Percentiles rank a stretch among this genome's conserved stretches.
Evolutionary conservation across 192 early-diverging fungal genomes (phyloP).

Genomic region (Linnemannia zychae): DNA sequence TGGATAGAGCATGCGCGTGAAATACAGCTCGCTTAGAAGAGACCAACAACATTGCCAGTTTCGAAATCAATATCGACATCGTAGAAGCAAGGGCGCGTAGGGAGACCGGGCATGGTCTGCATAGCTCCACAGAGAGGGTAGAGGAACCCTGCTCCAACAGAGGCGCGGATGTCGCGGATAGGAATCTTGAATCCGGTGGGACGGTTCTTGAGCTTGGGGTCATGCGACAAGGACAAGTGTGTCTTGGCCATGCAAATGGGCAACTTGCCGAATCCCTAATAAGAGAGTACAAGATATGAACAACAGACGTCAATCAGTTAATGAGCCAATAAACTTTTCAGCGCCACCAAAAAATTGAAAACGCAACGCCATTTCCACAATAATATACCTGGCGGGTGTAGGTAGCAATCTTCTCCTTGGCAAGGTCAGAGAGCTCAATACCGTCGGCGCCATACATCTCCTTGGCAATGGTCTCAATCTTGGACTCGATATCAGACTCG

Average conservation of each 20-base stretch:
- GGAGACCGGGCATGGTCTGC: slow-evolving; percentile 98
- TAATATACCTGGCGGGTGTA: slow-evolving; percentile 80
- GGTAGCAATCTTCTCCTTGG: slow-evolving; percentile 87
- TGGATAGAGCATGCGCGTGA: no score
- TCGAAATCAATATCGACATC: slow-evolving; percentile 95
- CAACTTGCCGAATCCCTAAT: slow-evolving; percentile 86
- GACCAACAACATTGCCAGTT: slow-evolving; percentile 85
- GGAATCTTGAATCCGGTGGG: slow-evolving; percentile 94
- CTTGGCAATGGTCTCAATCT: slow-evolving; percentile 94
- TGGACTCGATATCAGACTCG: slow-evolving; percentile 81
- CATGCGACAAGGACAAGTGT: slow-evolving; percentile 93
- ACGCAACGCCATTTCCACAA: background rate
- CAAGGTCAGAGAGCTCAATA: slow-evolving; percentile 85
- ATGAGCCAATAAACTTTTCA: background rate
- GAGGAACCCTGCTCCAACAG: slow-evolving; percentile 97
- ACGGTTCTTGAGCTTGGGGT: slow-evolving; percentile 92
- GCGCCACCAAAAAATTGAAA: background rate
- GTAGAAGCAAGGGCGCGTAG: slow-evolving; percentile 96
- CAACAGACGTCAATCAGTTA: background rate
- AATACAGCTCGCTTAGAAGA: slow-evolving; percentile 74
- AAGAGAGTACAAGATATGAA: background rate
- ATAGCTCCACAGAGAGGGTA: slow-evolving; percentile 97
- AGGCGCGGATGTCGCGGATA: slow-evolving; percentile 94
- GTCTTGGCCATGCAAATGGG: slow-evolving; percentile 99
- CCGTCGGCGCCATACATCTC: slow-evolving; percentile 97